Evolutionary conservation across 108 stramenopile genomes (phyloP).

Genomic region (Skeletonema potamos): DNA sequence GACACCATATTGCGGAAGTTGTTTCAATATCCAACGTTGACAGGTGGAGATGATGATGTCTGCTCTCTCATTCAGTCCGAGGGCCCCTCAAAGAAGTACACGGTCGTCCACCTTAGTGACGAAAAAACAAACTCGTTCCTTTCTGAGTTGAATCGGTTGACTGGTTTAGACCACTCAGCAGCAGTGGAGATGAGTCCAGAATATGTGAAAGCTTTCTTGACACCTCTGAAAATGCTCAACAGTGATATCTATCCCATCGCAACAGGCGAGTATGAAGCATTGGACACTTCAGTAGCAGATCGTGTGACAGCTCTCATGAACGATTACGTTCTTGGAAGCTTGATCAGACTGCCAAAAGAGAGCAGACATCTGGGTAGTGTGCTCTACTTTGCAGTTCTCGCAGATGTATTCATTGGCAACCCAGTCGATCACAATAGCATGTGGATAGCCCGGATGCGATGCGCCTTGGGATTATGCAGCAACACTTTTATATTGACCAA

Average conservation of each 20-base stretch:
- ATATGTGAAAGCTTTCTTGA: slow-evolving; percentile 1
- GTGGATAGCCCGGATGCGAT: slow-evolving; percentile 6
- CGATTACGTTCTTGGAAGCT: not conserved
- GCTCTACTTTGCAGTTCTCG: not conserved
- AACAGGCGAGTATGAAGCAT: not conserved
- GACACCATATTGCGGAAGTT: not conserved
- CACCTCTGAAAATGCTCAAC: not conserved
- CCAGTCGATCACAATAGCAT: slow-evolving; percentile 2
- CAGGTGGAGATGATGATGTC: not conserved
- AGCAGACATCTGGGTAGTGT: not conserved
- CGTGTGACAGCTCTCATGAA: not conserved
- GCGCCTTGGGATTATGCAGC: not conserved
- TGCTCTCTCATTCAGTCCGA: not conserved
- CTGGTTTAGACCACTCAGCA: not conserved
- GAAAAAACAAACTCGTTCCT: not conserved
- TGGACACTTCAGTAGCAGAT: not conserved
- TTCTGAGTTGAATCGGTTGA: not conserved
- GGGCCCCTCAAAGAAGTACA: slow-evolving; percentile 3
- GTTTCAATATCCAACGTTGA: not conserved
- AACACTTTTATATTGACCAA: slow-evolving; percentile 4
- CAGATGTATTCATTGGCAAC: slow-evolving; percentile 3
- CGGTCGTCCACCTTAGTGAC: not conserved
- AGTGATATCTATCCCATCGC: slow-evolving; percentile 7
- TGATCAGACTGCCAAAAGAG: not conserved
- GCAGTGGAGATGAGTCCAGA: not conserved